A percentile compares a stretch with the other conserved stretches of the same genome.
Conservation (phyloP, 2,329 filamentous ascomycete species). For the Trichoderma lentiforme region DNA sequence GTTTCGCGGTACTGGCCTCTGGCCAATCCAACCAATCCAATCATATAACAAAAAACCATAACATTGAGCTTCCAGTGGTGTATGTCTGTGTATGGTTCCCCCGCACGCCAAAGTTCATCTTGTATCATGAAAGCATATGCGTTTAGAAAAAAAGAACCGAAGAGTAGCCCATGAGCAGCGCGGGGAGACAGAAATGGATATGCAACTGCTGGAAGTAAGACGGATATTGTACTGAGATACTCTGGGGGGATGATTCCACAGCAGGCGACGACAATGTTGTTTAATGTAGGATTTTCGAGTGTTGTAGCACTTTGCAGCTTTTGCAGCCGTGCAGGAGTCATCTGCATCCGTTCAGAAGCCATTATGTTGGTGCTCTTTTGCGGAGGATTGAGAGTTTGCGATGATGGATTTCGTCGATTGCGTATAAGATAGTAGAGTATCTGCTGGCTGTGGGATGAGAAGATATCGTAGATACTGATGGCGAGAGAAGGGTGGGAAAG, state of each 20-base stretch:
- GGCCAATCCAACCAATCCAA: background rate
- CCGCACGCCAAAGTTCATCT: rapidly evolving
- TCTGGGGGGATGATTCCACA: background rate
- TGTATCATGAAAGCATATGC: background rate
- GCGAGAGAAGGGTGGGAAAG: background rate
- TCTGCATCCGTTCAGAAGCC: background rate
- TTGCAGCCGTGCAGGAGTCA: no score
- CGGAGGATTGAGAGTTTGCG: background rate
- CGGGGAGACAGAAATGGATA: background rate
- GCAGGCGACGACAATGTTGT: background rate
- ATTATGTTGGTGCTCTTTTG: background rate
- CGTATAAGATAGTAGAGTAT: background rate
- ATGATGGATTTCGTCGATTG: background rate
- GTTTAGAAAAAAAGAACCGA: background rate
- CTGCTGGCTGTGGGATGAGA: rapidly evolving
- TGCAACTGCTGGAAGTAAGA: background rate
- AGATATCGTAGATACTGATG: background rate
- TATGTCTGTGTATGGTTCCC: background rate
- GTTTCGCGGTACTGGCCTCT: background rate
- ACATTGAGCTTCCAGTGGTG: no score
- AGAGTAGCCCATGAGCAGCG: background rate
- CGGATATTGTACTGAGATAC: background rate
- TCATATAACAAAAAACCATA: no score
- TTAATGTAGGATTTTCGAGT: background rate
- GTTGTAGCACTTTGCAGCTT: background rate